These are phyloP conservation scores for Escallonia herrerae DNA, from an alignment of 129 eudicot genomes.

Conservation along the genomic window DNA sequence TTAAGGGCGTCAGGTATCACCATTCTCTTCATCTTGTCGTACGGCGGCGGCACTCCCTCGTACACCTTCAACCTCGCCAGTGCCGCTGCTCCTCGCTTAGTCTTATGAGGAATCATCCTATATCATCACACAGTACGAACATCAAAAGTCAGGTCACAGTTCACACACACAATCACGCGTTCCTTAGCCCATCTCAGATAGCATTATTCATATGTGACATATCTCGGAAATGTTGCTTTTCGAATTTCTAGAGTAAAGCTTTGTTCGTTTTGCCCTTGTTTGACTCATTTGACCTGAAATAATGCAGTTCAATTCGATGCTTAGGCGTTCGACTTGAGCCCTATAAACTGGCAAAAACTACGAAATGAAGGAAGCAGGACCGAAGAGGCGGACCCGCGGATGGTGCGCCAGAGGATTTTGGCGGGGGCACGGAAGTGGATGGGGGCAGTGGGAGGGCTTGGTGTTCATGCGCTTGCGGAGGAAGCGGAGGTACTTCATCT, in stretches of 20 bases:
- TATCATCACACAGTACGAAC: background rate
- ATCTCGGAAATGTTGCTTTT: no score
- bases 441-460: constrained; percentile 77
- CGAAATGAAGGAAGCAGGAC: no score
- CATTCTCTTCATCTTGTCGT: constrained; percentile 72
- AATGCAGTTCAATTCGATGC: no score
- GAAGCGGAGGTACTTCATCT: constrained; percentile 68
- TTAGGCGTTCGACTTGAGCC: no score
- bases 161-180: background rate
- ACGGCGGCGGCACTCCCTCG: constrained; percentile 75
- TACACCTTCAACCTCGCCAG: constrained; percentile 74
- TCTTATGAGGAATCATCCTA: constrained; percentile 85
- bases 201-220: no score
- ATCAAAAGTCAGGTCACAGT: background rate
- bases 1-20: constrained; percentile 83
- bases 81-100: constrained; percentile 76
- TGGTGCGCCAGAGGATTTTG: constrained; percentile 74
- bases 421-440: constrained; percentile 78
- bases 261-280: no score
- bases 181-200: no score
- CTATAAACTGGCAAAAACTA: no score
- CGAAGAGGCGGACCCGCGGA: constrained; percentile 42
- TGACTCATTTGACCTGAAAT: no score
- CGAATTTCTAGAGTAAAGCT: no score
- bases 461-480: constrained; percentile 77